phyloP scores from a whole-genome alignment of 73 alveolate genomes.

The Urostyla sp. region DNA sequence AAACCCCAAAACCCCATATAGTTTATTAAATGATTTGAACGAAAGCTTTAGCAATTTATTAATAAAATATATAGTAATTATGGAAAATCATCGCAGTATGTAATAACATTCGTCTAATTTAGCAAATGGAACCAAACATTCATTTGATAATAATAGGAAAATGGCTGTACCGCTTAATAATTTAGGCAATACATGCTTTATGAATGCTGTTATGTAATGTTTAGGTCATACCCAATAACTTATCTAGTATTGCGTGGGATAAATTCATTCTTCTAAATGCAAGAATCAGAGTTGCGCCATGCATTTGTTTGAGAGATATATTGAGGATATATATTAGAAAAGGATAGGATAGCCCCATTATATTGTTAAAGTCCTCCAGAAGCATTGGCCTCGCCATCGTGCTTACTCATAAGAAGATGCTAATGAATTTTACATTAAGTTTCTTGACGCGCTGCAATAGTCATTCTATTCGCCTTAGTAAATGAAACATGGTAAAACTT shows the following conservation, averaged over 20 bases:
- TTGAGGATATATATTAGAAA: neutral
- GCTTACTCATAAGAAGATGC: constrained; percentile 71
- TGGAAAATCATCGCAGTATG: neutral
- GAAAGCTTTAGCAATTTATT: neutral
- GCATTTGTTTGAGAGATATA: neutral
- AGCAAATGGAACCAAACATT: neutral
- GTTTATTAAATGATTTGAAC: neutral
- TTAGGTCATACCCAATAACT: constrained; percentile 61
- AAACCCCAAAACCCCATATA: no score
- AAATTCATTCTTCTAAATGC: constrained; percentile 24
- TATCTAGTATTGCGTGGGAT: neutral
- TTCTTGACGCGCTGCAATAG: constrained; percentile 36
- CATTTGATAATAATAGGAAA: no score
- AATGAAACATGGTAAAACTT: neutral
- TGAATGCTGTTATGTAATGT: constrained; percentile 79
- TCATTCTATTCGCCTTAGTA: neutral
- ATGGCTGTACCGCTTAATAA: constrained; percentile 68
- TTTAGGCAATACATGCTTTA: constrained; percentile 86
- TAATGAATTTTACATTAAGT: constrained; percentile 57
- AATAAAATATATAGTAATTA: neutral
- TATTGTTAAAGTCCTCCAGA: constrained; percentile 24
- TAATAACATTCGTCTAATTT: neutral
- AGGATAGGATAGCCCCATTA: neutral
- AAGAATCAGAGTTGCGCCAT: constrained; percentile 46
- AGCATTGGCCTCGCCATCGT: constrained; percentile 12